A percentile compares a stretch with the other conserved stretches of the same genome.
These are phyloP conservation scores for Carpinus fangiana DNA, from an alignment of 306 rosid species.

Conservation along the genomic window DNA sequence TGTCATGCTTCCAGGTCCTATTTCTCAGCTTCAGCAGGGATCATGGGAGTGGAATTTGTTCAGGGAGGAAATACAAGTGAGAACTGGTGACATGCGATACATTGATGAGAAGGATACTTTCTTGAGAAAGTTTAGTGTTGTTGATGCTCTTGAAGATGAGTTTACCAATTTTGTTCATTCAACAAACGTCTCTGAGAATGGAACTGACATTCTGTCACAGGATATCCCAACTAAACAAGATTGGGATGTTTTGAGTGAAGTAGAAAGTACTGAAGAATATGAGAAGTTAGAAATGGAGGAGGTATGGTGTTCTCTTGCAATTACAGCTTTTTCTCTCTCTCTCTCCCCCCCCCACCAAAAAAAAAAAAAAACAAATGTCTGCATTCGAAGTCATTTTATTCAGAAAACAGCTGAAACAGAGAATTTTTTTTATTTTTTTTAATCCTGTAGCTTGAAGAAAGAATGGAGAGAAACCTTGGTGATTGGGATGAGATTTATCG, in stretches of 20 bases:
- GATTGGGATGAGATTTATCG: constrained; percentile 88
- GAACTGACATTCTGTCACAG: constrained; percentile 40
- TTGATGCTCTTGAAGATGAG: constrained; percentile 67
- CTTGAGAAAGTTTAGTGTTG: constrained; percentile 40
- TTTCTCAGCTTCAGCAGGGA: constrained; percentile 68
- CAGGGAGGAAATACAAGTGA: constrained; percentile 42
- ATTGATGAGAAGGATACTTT: constrained; percentile 33
- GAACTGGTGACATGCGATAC: constrained; percentile 25
- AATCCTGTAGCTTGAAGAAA: constrained; percentile 67
- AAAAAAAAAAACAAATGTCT: neutral
- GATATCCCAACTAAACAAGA: constrained; percentile 61
- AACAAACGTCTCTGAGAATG: constrained; percentile 44
- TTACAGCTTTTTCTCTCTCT: constrained; percentile 18
- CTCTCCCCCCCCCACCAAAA: neutral
- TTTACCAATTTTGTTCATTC: constrained; percentile 44
- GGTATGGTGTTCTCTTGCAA: constrained; percentile 51
- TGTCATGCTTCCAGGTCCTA: constrained; percentile 63
- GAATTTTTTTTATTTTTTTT: constrained; percentile 27
- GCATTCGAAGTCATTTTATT: constrained; percentile 21
- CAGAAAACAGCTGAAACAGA: constrained; percentile 25
- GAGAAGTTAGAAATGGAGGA: constrained; percentile 84
- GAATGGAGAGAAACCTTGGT: constrained; percentile 66
- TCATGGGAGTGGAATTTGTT: constrained; percentile 86
- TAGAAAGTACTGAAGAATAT: constrained; percentile 76
- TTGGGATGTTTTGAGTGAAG: constrained; percentile 70